These are phyloP conservation scores for Coprinopsis sp. DNA, from an alignment of 768 basidiomycete genomes.

Conservation along the genomic window DNA sequence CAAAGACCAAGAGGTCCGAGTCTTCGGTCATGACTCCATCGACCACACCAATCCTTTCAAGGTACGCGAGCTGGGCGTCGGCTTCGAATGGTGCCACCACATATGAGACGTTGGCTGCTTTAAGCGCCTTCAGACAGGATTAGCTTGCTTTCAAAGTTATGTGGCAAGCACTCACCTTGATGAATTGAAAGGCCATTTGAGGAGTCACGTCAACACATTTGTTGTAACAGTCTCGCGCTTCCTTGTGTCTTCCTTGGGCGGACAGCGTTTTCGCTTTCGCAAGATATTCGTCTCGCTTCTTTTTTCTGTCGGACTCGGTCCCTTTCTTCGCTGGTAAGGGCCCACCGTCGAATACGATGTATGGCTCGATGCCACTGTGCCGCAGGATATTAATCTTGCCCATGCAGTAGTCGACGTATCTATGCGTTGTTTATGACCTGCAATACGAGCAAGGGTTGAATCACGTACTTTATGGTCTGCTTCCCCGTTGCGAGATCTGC, in stretches of 20 bases:
- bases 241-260: slow-evolving; percentile 69
- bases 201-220: slow-evolving; percentile 95
- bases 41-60: slow-evolving; percentile 77
- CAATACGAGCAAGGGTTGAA: background rate
- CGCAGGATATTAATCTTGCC: slow-evolving; percentile 81
- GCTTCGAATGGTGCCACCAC: slow-evolving; percentile 98
- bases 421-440: slow-evolving; percentile 21
- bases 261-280: slow-evolving; percentile 67
- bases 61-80: slow-evolving; percentile 91
- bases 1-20: slow-evolving; percentile 95
- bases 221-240: slow-evolving; percentile 84
- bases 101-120: slow-evolving; percentile 75
- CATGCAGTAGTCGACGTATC: slow-evolving; percentile 98
- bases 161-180: slow-evolving; percentile 63
- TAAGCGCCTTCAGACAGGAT: slow-evolving; percentile 63
- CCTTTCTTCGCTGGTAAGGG: slow-evolving; percentile 91
- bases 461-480: slow-evolving; percentile 71
- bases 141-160: slow-evolving; percentile 1
- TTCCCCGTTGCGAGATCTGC: slow-evolving; percentile 85
- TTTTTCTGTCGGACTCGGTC: slow-evolving; percentile 78
- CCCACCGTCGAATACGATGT: slow-evolving; percentile 95
- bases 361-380: slow-evolving; percentile 81
- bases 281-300: slow-evolving; percentile 71
- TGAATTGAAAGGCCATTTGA: slow-evolving; percentile 94
- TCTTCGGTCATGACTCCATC: slow-evolving; percentile 96